These are phyloP conservation scores for Otatea glauca DNA, from an alignment of 176 grass and related monocot genomes.

Conservation along the genomic window DNA sequence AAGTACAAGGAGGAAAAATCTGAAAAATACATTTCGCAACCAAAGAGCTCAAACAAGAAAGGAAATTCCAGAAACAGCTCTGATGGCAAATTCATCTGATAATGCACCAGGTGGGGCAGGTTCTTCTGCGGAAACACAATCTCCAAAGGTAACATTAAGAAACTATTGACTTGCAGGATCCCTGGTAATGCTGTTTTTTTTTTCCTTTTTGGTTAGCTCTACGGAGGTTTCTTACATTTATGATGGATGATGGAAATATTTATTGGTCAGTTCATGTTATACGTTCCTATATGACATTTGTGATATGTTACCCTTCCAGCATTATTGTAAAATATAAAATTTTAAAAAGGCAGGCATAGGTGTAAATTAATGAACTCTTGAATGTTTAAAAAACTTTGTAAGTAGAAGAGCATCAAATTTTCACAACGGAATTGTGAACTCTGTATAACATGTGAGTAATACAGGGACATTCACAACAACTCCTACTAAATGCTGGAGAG, in stretches of 20 bases:
- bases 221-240: too few relatives aligned
- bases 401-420: constrained; percentile 1
- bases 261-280: neutral
- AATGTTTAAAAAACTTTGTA: neutral
- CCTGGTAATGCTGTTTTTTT: neutral
- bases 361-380: constrained; percentile 23
- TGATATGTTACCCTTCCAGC: neutral
- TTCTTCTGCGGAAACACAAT: neutral
- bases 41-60: constrained; percentile 41
- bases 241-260: too few relatives aligned
- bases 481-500: too few relatives aligned
- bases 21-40: neutral
- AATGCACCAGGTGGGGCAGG: constrained; percentile 1
- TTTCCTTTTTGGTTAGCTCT: too few relatives aligned
- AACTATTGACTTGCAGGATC: constrained; percentile 14
- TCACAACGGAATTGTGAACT: neutral
- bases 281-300: neutral
- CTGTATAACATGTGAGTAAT: neutral
- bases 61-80: constrained; percentile 16
- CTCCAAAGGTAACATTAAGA: constrained; percentile 17
- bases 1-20: constrained; percentile 28
- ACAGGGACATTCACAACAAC: too few relatives aligned
- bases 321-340: neutral
- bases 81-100: constrained; percentile 1
- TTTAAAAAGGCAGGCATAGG: neutral